These are phyloP conservation scores for Fusarium phyllophilum DNA, from an alignment of 2,329 filamentous ascomycete species.

Conservation along the genomic window DNA sequence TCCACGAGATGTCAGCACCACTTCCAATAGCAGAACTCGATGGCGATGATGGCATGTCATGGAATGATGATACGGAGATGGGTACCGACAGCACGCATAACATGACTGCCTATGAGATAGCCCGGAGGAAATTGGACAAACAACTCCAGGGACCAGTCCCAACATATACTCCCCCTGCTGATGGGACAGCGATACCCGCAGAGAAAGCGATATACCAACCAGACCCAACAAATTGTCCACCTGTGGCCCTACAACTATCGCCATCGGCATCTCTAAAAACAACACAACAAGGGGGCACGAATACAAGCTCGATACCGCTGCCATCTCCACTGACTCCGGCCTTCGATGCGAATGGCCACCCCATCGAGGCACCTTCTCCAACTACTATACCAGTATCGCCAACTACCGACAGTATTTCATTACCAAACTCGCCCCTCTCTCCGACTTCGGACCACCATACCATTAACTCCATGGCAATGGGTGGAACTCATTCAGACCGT, in stretches of 20 bases:
- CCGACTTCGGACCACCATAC: conserved; percentile 24
- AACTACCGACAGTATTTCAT: conserved; percentile 20
- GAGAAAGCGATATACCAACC: conserved; percentile 46
- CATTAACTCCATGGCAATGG: conserved; percentile 6
- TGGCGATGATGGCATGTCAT: conserved; percentile 51
- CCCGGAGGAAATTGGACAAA: conserved; percentile 60
- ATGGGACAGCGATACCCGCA: conserved; percentile 39
- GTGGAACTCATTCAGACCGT: conserved; percentile 12
- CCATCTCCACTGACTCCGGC: conserved; percentile 59
- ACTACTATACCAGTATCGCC: conserved; percentile 43
- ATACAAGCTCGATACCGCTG: conserved; percentile 51
- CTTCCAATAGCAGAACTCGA: conserved; percentile 61
- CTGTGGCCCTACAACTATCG: conserved; percentile 28
- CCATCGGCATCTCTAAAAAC: conserved; percentile 34
- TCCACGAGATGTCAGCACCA: conserved; percentile 63
- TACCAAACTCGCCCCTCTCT: conserved; percentile 28
- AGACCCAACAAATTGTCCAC: conserved; percentile 31
- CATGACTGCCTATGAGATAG: conserved; percentile 61
- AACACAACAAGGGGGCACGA: conserved; percentile 31
- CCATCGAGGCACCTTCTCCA: conserved; percentile 56
- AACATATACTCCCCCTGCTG: conserved; percentile 57
- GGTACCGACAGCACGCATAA: conserved; percentile 53
- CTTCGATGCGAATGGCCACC: conserved; percentile 54
- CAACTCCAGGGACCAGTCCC: conserved; percentile 63
- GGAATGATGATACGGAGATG: conserved; percentile 54